phyloP scores from a whole-genome alignment of 140 eudicot genomes.

The Erigeron philadelphicus region DNA sequence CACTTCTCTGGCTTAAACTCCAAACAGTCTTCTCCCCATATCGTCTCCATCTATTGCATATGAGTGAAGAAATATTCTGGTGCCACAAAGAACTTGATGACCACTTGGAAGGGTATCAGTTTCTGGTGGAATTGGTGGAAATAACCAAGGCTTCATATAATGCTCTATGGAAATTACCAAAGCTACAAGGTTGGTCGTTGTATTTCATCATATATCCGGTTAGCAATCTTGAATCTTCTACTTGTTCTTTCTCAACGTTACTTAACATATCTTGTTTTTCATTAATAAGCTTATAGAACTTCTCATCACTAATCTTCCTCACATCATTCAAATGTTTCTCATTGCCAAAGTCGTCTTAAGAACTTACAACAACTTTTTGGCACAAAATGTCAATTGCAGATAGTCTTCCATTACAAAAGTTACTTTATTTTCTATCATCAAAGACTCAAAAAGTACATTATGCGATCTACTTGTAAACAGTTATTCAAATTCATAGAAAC shows the following conservation, averaged over 20 bases:
- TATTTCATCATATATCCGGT: slow-evolving; percentile 14
- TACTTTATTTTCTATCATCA: no score
- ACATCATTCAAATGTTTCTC: slow-evolving; percentile 29
- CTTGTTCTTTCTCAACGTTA: background rate
- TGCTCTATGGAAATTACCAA: slow-evolving; percentile 23
- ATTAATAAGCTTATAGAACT: background rate
- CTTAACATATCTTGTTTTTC: background rate
- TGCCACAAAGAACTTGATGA: background rate
- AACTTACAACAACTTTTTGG: slow-evolving; percentile 30
- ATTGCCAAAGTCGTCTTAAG: slow-evolving; percentile 25
- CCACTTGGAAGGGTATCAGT: slow-evolving; percentile 19
- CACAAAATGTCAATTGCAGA: no score
- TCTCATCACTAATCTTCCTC: background rate
- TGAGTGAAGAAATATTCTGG: background rate
- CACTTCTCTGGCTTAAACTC: slow-evolving; percentile 37
- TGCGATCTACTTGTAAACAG: no score
- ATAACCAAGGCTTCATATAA: background rate
- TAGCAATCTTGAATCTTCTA: background rate
- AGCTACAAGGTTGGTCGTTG: background rate
- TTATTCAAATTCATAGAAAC: no score
- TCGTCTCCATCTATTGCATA: slow-evolving; percentile 22
- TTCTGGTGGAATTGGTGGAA: slow-evolving; percentile 9
- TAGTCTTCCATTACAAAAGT: no score
- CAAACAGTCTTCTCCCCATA: slow-evolving; percentile 29
- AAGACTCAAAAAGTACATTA: no score